Evolutionary conservation across 2,329 filamentous ascomycete genomes (phyloP), one percentile per base, ranked within the genome.

Genomic region (Coleophoma eucalyptorum): DNA sequence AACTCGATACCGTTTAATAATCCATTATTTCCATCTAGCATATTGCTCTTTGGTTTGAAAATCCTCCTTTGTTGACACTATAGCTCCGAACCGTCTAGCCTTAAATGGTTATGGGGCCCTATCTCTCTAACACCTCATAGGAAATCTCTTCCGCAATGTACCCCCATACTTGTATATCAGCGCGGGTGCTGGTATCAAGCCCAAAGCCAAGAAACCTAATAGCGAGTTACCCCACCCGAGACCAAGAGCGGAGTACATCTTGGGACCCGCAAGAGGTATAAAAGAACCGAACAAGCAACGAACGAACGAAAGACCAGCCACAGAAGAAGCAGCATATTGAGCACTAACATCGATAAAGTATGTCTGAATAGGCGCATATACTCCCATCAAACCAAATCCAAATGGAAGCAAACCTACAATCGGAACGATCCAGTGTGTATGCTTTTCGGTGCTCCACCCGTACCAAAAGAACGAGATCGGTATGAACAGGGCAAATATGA

Each of bases 261-360:
- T 53, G 5, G 73, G 71, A 1, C 72, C 75, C 45, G 78, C 78
- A 1, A 80, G 65, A 5, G 77, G 77, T 48, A 79, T 71, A 2
- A 71, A 71, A 37, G 77, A 76, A 4, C 74, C 75, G 2, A 73
- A 73, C n/a, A 79, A 57, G 38, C 68, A 74, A 7, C 73, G 64
- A 5, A 65, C 65, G 6, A 72, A 58, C 2, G 71, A 70, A 50
- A 71, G 64, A 47, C 69, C 63, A 0, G 68, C 65, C 16, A 72
- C 58, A 2, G 69, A 71, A 20, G 63, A 66, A 5, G 70, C 71
- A 8, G 71, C 67, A 46, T 69, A 68, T 11, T 57, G 58, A 8
- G 62, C 65, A 50, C 72, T 74, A n/a, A 60, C 65, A 56, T 72
- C 67, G 58, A 53, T 73, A 65, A 76, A 76, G 71, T 70, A 80